Conservation (phyloP, 768 basidiomycete genomes). For the Rickenella mellea region DNA sequence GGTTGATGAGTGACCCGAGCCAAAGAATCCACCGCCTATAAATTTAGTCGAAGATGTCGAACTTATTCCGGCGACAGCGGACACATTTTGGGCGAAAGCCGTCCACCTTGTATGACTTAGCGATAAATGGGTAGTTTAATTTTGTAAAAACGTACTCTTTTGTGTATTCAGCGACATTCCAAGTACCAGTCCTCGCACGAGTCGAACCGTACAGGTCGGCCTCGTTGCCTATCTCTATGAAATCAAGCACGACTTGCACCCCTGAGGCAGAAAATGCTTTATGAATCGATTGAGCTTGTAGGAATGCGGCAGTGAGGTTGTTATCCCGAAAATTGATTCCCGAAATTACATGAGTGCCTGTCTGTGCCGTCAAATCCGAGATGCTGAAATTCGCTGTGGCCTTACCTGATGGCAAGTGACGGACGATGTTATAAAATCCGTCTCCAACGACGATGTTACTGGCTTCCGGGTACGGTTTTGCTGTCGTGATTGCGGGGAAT, state of each 20-base stretch:
- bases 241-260: slow-evolving; percentile 38
- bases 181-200: slow-evolving; percentile 28
- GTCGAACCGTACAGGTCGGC: slow-evolving; percentile 46
- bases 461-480: slow-evolving; percentile 60
- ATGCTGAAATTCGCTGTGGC: too few species aligned
- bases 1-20: slow-evolving; percentile 31
- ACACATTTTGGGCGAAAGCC: slow-evolving; percentile 39
- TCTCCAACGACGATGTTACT: slow-evolving; percentile 49
- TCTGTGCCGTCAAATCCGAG: too few species aligned
- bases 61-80: slow-evolving; percentile 28
- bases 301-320: slow-evolving; percentile 39
- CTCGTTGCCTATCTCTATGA: slow-evolving; percentile 58
- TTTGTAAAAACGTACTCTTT: slow-evolving; percentile 34
- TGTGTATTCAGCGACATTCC: slow-evolving; percentile 36
- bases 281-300: slow-evolving; percentile 37
- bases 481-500: slow-evolving; percentile 39
- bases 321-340: slow-evolving; percentile 54
- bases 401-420: slow-evolving; percentile 45
- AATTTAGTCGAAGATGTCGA: slow-evolving; percentile 31
- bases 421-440: slow-evolving; percentile 42
- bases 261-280: slow-evolving; percentile 36
- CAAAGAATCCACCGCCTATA: slow-evolving; percentile 40
- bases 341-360: slow-evolving; percentile 57
- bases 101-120: slow-evolving; percentile 37
- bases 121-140: background rate